phyloP scores from a whole-genome alignment of 2,329 filamentous ascomycete species.

The Talaromyces sp. region DNA sequence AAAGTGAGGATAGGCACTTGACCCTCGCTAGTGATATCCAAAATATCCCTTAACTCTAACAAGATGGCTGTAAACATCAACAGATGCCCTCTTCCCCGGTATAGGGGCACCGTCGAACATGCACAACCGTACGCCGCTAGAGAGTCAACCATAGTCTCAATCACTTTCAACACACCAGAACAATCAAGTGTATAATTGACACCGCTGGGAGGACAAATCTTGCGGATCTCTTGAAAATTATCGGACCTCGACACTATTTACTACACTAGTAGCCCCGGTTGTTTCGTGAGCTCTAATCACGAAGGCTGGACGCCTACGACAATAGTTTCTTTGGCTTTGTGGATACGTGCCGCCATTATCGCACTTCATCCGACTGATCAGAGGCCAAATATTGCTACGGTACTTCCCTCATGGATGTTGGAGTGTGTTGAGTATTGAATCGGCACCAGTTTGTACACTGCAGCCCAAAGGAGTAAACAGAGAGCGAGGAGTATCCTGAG shows the following conservation, averaged over 20 bases:
- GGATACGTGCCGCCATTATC: background rate
- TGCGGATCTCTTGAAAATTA: background rate
- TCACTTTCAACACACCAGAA: background rate
- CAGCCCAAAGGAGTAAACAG: background rate
- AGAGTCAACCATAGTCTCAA: background rate
- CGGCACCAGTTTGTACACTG: background rate
- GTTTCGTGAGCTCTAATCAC: background rate
- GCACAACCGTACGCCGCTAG: background rate
- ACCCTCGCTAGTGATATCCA: background rate
- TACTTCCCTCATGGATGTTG: background rate
- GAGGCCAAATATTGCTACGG: background rate
- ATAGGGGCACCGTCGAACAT: background rate
- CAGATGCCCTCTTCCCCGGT: background rate
- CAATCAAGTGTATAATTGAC: background rate
- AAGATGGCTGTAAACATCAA: background rate
- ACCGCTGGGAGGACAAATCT: background rate
- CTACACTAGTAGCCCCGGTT: background rate
- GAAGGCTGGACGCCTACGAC: background rate
- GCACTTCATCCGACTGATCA: background rate
- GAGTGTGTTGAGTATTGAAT: background rate
- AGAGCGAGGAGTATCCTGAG: background rate
- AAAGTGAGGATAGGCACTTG: background rate
- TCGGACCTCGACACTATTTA: background rate
- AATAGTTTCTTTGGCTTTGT: background rate
- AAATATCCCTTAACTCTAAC: background rate